Base-by-base conservation (phyloP, 1,284 basidiomycete genomes). In the Trametes hirsuta region DNA sequence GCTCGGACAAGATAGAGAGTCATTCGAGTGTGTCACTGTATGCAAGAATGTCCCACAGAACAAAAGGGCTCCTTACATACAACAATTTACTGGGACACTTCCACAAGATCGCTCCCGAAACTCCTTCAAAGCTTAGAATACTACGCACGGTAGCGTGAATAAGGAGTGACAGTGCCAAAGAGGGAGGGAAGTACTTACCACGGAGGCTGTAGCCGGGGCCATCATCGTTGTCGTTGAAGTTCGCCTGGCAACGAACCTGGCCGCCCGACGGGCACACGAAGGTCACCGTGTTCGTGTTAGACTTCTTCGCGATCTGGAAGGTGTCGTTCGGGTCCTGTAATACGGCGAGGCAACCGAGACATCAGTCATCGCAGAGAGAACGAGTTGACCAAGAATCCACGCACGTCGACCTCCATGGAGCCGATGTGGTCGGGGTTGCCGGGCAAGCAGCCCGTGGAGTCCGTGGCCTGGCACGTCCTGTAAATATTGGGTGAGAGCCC, bases 191-290 rank as follows among this genome's bases (percentile, higher is more conserved):
- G 25, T 1, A 46, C 41, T 30, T 22, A 57, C 55, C 55, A n/a
- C 55, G 55, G 48, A 57, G 55, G 48, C 55, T 57, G 55, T 57
- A 57, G 55, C 35, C 18, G 10, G 55, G 55, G 37, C 55, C 49
- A 36, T 52, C 55, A 44, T 58, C 25, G 44, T 52, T 52, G 49
- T 47, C 49, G 49, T 52, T 58, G 44, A 58, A 58, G 49, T 47
- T 58, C 6, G 55, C 55, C 49, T 58, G 49, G 56, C 56, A 58
- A 37, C 55, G 55, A 6, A 51, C 30, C 44, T 52, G 48, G 22
- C 56, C 56, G 14, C 35, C 45, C 6, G 42, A n/a, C 12, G 49
- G 56, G 44, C 50, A 58, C 1, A 25, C 46, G 56, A 58, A 52
- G 6, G 49, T 44, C 5, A 52, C 36, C 37, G 48, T 50, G 56